Percentiles rank a stretch among this genome's conserved stretches.
Evolutionary conservation across 2,329 filamentous ascomycete species (phyloP).

Genomic region (Lithohypha guttulata): DNA sequence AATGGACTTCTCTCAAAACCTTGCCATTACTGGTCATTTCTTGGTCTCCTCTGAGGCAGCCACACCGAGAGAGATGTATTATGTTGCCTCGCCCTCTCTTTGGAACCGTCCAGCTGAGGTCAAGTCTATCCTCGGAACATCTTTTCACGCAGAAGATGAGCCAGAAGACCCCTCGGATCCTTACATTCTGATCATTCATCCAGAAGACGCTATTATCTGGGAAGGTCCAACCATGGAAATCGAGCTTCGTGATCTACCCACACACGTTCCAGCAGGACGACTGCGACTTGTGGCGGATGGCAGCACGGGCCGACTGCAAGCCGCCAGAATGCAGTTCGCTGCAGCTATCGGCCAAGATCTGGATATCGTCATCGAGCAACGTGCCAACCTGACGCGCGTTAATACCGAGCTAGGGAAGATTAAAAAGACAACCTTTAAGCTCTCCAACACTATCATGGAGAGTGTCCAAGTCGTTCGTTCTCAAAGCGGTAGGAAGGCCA

Average conservation of each 20-base stretch:
- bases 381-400: constrained; percentile 86
- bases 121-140: constrained; percentile 71
- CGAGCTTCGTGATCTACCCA: constrained; percentile 62
- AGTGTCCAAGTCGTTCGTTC: constrained; percentile 86
- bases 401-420: constrained; percentile 87
- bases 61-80: constrained; percentile 64
- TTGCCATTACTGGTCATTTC: constrained; percentile 77
- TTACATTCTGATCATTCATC: constrained; percentile 75
- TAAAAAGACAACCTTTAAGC: constrained; percentile 87
- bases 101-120: constrained; percentile 69
- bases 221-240: constrained; percentile 64
- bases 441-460: constrained; percentile 98
- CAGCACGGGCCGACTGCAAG: constrained; percentile 64
- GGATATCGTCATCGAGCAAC: constrained; percentile 79
- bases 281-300: constrained; percentile 81
- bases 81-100: constrained; percentile 75
- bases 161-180: constrained; percentile 66
- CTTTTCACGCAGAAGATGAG: constrained; percentile 57
- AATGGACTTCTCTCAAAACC: constrained; percentile 66
- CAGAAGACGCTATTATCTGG: constrained; percentile 71
- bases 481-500: constrained; percentile 73
- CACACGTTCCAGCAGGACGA: constrained; percentile 78
- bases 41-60: constrained; percentile 57
- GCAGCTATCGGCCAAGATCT: constrained; percentile 74
- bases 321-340: constrained; percentile 67